These are phyloP conservation scores for Asterophora lycoperdoides DNA, from an alignment of 768 basidiomycete species.

Conservation along the genomic window DNA sequence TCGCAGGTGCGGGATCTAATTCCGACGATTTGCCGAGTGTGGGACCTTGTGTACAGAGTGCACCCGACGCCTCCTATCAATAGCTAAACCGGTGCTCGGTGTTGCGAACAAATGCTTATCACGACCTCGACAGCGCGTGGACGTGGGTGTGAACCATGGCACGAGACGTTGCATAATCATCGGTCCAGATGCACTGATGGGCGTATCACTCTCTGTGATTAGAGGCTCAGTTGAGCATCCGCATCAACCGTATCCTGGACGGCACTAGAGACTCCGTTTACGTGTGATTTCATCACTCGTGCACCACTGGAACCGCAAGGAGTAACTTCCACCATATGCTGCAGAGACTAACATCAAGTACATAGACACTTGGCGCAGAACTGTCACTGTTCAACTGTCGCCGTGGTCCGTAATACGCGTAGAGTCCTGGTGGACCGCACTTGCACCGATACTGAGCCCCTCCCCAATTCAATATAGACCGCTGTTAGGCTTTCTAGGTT, in stretches of 20 bases:
- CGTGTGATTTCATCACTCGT: constrained; percentile 3
- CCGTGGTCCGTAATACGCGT: too few species aligned
- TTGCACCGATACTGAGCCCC: not conserved
- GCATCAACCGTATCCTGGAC: too few species aligned
- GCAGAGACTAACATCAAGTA: too few species aligned
- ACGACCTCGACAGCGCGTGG: not conserved
- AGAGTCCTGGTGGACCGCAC: constrained; percentile 7
- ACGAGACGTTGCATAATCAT: constrained; percentile 6
- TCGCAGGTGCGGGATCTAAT: not conserved
- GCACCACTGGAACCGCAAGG: constrained; percentile 9
- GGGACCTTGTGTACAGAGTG: too few species aligned
- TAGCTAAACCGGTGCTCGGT: not conserved
- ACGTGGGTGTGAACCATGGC: not conserved
- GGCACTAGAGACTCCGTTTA: constrained; percentile 12
- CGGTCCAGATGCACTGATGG: constrained; percentile 8
- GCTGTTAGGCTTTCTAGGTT: not conserved
- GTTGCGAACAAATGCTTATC: constrained; percentile 10
- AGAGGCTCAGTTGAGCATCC: too few species aligned
- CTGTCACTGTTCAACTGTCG: too few species aligned
- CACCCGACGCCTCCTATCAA: too few species aligned
- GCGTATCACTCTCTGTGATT: too few species aligned
- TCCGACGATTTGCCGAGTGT: not conserved
- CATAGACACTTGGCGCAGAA: too few species aligned
- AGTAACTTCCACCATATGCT: not conserved
- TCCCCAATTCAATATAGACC: not conserved